These are phyloP conservation scores for Fragosphaeria purpurea DNA, from an alignment of 2,329 filamentous ascomycete genomes.

Conservation along the genomic window DNA sequence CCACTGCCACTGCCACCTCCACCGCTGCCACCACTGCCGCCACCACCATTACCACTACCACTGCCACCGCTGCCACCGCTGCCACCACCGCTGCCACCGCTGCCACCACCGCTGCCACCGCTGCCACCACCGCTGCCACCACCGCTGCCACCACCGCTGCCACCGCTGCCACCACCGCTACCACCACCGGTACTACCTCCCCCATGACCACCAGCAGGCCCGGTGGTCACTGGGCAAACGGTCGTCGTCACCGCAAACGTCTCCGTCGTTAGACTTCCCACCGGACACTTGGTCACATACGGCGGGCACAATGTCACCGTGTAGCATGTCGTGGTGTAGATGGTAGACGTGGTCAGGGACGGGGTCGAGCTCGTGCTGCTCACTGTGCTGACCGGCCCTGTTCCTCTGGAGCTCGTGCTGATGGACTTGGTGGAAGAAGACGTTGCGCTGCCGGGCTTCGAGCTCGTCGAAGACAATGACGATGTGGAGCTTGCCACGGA, in stretches of 20 bases:
- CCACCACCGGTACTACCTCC: no score
- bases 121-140: conserved; percentile 5
- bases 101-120: not conserved
- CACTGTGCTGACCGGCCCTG: no score
- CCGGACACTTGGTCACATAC: conserved; percentile 17
- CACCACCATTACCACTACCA: not conserved
- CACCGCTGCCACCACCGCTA: no score
- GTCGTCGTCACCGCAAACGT: conserved; percentile 26
- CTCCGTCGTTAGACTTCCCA: conserved; percentile 15
- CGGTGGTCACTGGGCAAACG: conserved; percentile 27
- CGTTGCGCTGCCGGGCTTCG: not conserved
- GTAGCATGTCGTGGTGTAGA: conserved; percentile 17
- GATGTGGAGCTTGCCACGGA: not conserved
- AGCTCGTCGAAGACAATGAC: not conserved
- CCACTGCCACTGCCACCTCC: not conserved
- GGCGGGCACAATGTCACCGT: conserved; percentile 18
- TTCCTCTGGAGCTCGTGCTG: no score
- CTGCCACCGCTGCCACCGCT: not conserved
- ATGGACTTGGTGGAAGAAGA: no score
- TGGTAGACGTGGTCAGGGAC: conserved; percentile 11
- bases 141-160: not conserved
- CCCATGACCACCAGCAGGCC: conserved; percentile 8
- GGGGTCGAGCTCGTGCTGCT: no score
- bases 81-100: no score
- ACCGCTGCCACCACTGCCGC: conserved; percentile 4